A percentile compares a stretch with the other conserved stretches of the same genome.
phyloP scores from a whole-genome alignment of 2,329 filamentous ascomycete genomes.

The Gremmenia infestans region DNA sequence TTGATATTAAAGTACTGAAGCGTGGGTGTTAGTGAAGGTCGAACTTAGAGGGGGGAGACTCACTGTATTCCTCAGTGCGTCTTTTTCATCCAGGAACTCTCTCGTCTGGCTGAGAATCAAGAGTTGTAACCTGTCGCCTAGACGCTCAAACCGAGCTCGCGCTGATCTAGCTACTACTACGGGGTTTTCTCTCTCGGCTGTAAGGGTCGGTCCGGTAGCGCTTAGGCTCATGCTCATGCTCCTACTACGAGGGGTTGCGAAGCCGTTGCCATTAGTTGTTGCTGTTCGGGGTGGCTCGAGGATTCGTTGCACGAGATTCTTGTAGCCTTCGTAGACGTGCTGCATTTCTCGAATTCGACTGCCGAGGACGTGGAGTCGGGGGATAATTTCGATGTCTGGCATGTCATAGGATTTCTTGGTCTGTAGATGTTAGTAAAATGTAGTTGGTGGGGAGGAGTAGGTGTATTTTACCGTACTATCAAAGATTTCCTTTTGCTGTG shows the following conservation, averaged over 20 bases:
- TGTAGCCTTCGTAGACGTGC: constrained; percentile 56
- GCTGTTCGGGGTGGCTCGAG: constrained; percentile 30
- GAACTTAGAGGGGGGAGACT: background rate
- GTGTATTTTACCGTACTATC: constrained; percentile 23
- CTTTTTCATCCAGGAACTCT: constrained; percentile 64
- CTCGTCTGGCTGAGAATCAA: constrained; percentile 58
- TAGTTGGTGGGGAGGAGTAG: too few species aligned
- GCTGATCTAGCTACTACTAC: constrained; percentile 36
- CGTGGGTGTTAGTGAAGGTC: constrained; percentile 11
- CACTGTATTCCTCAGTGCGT: constrained; percentile 63
- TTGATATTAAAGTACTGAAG: constrained; percentile 71
- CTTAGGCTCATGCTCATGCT: constrained; percentile 31
- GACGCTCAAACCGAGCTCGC: constrained; percentile 51
- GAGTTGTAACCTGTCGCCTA: constrained; percentile 54
- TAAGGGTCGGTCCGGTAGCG: constrained; percentile 29
- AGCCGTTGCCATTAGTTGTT: background rate
- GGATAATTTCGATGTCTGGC: constrained; percentile 48
- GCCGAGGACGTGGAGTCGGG: constrained; percentile 53
- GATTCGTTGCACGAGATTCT: constrained; percentile 54
- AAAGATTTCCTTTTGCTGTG: constrained; percentile 23
- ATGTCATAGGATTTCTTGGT: constrained; percentile 33
- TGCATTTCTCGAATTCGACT: constrained; percentile 56
- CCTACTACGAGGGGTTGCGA: background rate
- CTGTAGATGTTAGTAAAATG: constrained; percentile 19
- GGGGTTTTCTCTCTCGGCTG: constrained; percentile 12